Percentiles rank a stretch among this genome's conserved stretches.
phyloP scores from a whole-genome alignment of 2,329 filamentous ascomycete genomes.

The Fusarium ramigenum region DNA sequence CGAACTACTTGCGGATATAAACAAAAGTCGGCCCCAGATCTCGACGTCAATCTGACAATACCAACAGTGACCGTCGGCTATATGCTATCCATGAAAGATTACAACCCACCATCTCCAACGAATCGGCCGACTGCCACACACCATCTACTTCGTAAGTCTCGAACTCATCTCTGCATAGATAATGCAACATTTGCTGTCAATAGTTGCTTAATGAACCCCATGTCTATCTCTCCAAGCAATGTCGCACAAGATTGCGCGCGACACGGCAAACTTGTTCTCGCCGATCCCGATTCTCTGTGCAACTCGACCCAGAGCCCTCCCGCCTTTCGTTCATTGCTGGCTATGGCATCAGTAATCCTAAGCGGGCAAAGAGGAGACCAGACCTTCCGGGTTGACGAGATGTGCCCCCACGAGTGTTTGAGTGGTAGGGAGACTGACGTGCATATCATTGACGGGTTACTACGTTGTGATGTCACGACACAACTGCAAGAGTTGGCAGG shows the following conservation, averaged over 20 bases:
- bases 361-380: not conserved
- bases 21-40: not conserved
- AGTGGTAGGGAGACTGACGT: slow-evolving; percentile 71
- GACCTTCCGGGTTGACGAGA: not conserved
- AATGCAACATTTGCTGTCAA: slow-evolving; percentile 70
- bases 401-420: slow-evolving; percentile 70
- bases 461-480: slow-evolving; percentile 91
- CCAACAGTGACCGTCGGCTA: not conserved
- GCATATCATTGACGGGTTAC: slow-evolving; percentile 76
- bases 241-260: slow-evolving; percentile 74
- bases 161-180: slow-evolving; percentile 74
- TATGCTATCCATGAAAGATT: not conserved
- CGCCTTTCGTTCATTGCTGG: not conserved
- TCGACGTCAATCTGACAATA: not conserved
- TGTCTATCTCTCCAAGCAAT: slow-evolving; percentile 70
- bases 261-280: slow-evolving; percentile 71
- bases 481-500: slow-evolving; percentile 79
- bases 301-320: slow-evolving; percentile 55
- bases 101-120: not conserved
- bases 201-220: slow-evolving; percentile 63
- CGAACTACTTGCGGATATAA: not conserved
- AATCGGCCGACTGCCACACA: not conserved
- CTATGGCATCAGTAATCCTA: not conserved
- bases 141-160: slow-evolving; percentile 74
- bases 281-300: slow-evolving; percentile 73